Percentiles rank a stretch among this genome's conserved stretches.
These are phyloP conservation scores for Calonectria hongkongensis DNA, from an alignment of 2,329 filamentous ascomycete species.

Conservation along the genomic window DNA sequence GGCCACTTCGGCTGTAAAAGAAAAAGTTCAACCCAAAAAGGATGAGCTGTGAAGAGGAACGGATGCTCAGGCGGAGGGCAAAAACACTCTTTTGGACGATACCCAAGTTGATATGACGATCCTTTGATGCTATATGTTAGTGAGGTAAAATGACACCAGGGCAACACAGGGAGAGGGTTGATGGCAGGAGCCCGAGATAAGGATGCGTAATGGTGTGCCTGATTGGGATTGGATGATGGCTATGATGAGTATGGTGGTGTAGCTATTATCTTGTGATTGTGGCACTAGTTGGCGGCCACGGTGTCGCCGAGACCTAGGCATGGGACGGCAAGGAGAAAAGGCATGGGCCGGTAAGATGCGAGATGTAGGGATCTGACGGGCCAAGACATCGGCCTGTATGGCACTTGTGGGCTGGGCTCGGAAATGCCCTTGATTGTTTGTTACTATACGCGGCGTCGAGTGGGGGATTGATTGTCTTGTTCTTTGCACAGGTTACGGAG, in stretches of 20 bases:
- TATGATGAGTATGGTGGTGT: constrained; percentile 41
- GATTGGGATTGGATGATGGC: constrained; percentile 51
- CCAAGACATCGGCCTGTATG: constrained; percentile 1
- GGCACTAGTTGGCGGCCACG: constrained; percentile 38
- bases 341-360: constrained; percentile 6
- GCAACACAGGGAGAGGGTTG: constrained; percentile 34
- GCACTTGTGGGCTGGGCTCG: constrained; percentile 35
- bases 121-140: constrained; percentile 48
- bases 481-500: constrained; percentile 33
- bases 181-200: constrained; percentile 34
- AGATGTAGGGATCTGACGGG: constrained; percentile 25
- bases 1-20: constrained; percentile 66
- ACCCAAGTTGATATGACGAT: constrained; percentile 55
- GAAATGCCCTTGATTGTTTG: constrained; percentile 36
- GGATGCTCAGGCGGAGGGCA: constrained; percentile 8
- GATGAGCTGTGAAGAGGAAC: constrained; percentile 64
- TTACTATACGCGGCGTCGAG: constrained; percentile 38
- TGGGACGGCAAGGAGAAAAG: constrained; percentile 19
- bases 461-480: constrained; percentile 29
- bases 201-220: constrained; percentile 42
- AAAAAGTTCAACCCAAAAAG: constrained; percentile 58
- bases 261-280: constrained; percentile 47
- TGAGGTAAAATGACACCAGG: constrained; percentile 24
- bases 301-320: constrained; percentile 31
- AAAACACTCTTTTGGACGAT: constrained; percentile 54